phyloP scores from a whole-genome alignment of 306 rosid genomes.

The Alnus rubra region DNA sequence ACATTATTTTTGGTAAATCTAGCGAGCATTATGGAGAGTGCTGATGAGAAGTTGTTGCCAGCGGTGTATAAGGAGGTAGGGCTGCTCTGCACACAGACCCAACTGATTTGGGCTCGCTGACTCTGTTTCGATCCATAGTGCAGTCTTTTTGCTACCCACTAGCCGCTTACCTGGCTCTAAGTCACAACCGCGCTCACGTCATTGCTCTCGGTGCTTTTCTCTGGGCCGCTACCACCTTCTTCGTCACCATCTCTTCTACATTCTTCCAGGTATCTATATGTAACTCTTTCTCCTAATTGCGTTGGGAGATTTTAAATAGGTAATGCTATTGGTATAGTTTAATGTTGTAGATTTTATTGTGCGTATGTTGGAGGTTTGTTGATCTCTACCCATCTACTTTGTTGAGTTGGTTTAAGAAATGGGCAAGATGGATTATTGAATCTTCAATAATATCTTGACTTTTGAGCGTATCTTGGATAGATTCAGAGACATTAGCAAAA shows the following conservation, averaged over 20 bases:
- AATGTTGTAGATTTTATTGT: not conserved
- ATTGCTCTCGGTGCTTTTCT: constrained; percentile 70
- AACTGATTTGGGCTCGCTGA: constrained; percentile 67
- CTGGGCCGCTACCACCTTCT: constrained; percentile 70
- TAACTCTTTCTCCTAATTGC: not conserved
- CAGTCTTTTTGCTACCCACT: constrained; percentile 69
- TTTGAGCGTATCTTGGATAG: not conserved
- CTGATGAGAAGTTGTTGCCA: constrained; percentile 72
- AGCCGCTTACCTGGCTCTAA: constrained; percentile 67
- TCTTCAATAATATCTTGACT: not conserved
- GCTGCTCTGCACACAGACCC: constrained; percentile 71
- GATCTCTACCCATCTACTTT: not conserved
- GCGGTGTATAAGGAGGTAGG: constrained; percentile 75
- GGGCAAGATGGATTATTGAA: not conserved
- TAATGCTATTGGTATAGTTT: not conserved
- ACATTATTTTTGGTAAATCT: constrained; percentile 64
- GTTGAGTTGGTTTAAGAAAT: not conserved
- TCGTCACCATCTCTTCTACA: constrained; percentile 62
- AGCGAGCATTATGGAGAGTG: constrained; percentile 66
- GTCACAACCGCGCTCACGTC: constrained; percentile 70
- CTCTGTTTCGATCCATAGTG: constrained; percentile 71
- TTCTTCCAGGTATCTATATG: constrained; percentile 50
- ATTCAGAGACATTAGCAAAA: not conserved
- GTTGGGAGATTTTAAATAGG: not conserved
- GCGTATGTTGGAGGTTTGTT: not conserved